phyloP scores from a whole-genome alignment of 352 stramenopile species.

The Phytopythium litorale region DNA sequence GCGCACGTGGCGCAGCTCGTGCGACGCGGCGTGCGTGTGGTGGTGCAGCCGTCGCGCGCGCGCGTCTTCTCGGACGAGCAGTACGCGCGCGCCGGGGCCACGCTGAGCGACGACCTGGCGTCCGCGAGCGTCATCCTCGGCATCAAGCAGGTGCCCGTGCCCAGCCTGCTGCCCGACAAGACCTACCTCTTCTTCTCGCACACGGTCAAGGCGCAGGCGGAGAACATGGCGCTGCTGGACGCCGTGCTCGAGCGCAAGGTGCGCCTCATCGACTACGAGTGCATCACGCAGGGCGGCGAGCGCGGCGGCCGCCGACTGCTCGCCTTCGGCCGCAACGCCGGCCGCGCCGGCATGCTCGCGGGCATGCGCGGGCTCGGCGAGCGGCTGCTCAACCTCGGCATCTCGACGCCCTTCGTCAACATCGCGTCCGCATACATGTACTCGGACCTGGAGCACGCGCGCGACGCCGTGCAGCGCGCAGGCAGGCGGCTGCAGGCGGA shows the following conservation, averaged over 20 bases:
- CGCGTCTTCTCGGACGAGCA: slow-evolving; percentile 93
- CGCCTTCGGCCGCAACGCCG: slow-evolving; percentile 94
- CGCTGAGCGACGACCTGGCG: slow-evolving; percentile 86
- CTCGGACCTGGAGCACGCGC: slow-evolving; percentile 85
- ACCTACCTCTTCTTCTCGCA: slow-evolving; percentile 98
- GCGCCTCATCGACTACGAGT: slow-evolving; percentile 96
- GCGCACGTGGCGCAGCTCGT: slow-evolving; percentile 86
- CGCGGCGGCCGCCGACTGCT: slow-evolving; percentile 85
- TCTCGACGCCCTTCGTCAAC: slow-evolving; percentile 94
- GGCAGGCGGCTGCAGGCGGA: slow-evolving; percentile 70
- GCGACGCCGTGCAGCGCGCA: slow-evolving; percentile 75
- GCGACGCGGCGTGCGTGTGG: slow-evolving; percentile 77
- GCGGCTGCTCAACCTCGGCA: slow-evolving; percentile 90
- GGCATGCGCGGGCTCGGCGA: slow-evolving; percentile 92
- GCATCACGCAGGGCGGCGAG: slow-evolving; percentile 87
- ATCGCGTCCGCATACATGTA: slow-evolving; percentile 94
- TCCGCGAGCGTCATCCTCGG: slow-evolving; percentile 91
- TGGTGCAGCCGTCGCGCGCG: slow-evolving; percentile 91
- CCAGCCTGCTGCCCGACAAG: slow-evolving; percentile 85
- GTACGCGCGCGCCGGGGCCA: slow-evolving; percentile 88
- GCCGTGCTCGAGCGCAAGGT: slow-evolving; percentile 90
- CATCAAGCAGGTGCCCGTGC: slow-evolving; percentile 92
- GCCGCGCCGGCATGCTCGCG: slow-evolving; percentile 93
- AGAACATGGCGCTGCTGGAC: slow-evolving; percentile 95
- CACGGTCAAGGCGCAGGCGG: slow-evolving; percentile 95